A percentile compares a stretch with the other conserved stretches of the same genome.
These are phyloP conservation scores for Psidium friedrichsthalianum DNA, from an alignment of 345 rosid genomes.

Conservation along the genomic window DNA sequence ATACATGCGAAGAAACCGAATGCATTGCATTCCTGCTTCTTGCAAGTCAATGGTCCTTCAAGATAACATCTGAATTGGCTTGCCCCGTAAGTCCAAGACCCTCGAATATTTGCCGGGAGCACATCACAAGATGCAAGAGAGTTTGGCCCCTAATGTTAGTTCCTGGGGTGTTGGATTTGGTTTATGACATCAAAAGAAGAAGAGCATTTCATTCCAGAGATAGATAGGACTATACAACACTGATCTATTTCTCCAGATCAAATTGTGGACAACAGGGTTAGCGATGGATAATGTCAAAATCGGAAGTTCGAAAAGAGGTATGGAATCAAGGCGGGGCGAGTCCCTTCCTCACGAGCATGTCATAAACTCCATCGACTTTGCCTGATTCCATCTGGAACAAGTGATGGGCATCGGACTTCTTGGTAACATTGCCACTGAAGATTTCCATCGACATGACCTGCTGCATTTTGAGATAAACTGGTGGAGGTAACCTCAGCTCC, in stretches of 20 bases:
- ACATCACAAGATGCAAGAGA: background rate
- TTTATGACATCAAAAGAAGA: background rate
- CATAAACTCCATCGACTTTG: constrained; percentile 80
- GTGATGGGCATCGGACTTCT: constrained; percentile 68
- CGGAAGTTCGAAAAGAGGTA: background rate
- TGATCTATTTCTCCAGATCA: background rate
- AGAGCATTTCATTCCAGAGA: background rate
- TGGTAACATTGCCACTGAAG: constrained; percentile 58
- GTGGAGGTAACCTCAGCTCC: constrained; percentile 65
- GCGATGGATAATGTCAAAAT: background rate
- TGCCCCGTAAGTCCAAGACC: background rate
- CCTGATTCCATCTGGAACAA: constrained; percentile 71
- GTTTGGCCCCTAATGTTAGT: background rate
- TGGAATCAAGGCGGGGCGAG: constrained; percentile 35
- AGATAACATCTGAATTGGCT: background rate
- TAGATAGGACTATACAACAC: background rate
- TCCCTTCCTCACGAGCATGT: constrained; percentile 91
- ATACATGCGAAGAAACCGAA: background rate
- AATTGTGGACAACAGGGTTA: background rate
- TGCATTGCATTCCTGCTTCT: background rate
- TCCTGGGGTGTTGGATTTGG: background rate
- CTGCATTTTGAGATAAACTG: constrained; percentile 75
- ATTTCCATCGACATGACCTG: constrained; percentile 69
- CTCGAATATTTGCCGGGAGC: background rate
- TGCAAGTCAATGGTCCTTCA: background rate